A percentile compares a stretch with the other conserved stretches of the same genome.
Evolutionary conservation across 2,329 filamentous ascomycete genomes (phyloP).

Genomic region (Ceratocystiopsis brevicomis): DNA sequence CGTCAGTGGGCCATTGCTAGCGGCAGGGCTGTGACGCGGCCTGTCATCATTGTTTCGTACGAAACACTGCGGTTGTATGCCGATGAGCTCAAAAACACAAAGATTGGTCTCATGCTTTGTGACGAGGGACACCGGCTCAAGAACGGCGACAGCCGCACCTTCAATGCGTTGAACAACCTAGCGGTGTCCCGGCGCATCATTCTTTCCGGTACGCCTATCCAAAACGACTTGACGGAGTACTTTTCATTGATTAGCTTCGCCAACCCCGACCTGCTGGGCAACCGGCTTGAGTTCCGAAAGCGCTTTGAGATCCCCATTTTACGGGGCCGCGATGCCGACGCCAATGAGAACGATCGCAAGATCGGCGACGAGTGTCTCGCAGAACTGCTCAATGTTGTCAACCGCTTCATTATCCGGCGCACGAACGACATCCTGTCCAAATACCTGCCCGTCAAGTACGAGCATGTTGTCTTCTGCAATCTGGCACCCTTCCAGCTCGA

Average conservation of each 20-base stretch:
- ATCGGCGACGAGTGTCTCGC: slow-evolving; percentile 67
- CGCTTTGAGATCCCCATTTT: slow-evolving; percentile 86
- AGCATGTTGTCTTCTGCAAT: slow-evolving; percentile 97
- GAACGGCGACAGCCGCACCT: slow-evolving; percentile 91
- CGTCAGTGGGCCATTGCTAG: slow-evolving; percentile 87
- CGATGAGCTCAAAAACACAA: slow-evolving; percentile 72
- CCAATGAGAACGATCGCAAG: slow-evolving; percentile 62
- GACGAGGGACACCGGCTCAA: slow-evolving; percentile 95
- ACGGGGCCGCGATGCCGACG: slow-evolving; percentile 75
- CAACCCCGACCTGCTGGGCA: slow-evolving; percentile 81
- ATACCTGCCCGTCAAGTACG: slow-evolving; percentile 94
- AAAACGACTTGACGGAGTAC: slow-evolving; percentile 97
- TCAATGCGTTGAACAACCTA: slow-evolving; percentile 71
- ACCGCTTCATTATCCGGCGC: slow-evolving; percentile 94
- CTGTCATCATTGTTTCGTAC: slow-evolving; percentile 94
- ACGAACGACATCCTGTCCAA: slow-evolving; percentile 97
- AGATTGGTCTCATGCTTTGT: slow-evolving; percentile 82
- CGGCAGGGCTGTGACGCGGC: slow-evolving; percentile 74
- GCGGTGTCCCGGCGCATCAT: slow-evolving; percentile 88
- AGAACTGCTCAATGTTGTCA: slow-evolving; percentile 70
- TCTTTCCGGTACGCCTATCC: slow-evolving; percentile 88
- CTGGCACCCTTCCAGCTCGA: slow-evolving; percentile 81
- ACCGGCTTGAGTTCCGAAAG: slow-evolving; percentile 79
- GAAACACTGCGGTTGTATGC: slow-evolving; percentile 85
- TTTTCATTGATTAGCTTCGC: slow-evolving; percentile 92